phyloP scores from a whole-genome alignment of 2,329 filamentous ascomycete species.

The Nigrograna mackinnonii region DNA sequence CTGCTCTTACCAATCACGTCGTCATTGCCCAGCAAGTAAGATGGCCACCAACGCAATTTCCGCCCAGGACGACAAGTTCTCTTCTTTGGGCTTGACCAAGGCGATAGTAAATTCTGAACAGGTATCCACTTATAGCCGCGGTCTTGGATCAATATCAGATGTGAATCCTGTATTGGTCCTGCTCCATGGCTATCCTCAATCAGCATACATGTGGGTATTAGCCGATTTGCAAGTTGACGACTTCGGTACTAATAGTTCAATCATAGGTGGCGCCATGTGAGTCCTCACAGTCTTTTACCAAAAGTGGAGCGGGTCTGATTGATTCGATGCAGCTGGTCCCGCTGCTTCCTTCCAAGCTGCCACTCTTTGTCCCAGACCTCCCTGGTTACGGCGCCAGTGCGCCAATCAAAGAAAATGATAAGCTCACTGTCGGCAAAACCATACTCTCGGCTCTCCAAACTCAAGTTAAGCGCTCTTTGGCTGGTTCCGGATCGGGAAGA shows the following conservation, averaged over 20 bases:
- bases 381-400: conserved; percentile 35
- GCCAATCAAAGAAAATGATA: conserved; percentile 29
- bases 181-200: conserved; percentile 37
- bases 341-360: conserved; percentile 24
- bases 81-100: conserved; percentile 27
- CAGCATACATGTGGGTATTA: conserved; percentile 8
- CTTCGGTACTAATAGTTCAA: not conserved
- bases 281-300: not conserved
- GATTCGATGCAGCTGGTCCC: conserved; percentile 21
- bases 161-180: conserved; percentile 34
- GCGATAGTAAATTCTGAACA: conserved; percentile 27
- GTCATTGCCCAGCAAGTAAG: not conserved
- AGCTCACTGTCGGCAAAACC: conserved; percentile 27
- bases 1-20: too few species aligned
- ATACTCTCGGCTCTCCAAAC: conserved; percentile 27
- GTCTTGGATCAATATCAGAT: conserved; percentile 21
- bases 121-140: conserved; percentile 29
- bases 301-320: not conserved
- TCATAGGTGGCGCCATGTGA: conserved; percentile 31
- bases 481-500: conserved; percentile 1
- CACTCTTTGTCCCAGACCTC: conserved; percentile 34
- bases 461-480: conserved; percentile 21
- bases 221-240: not conserved
- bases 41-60: conserved; percentile 18
- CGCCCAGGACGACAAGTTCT: conserved; percentile 33